A percentile compares a stretch with the other conserved stretches of the same genome.
phyloP scores from a whole-genome alignment of 1,284 basidiomycete species.

The Rhodotorula sp. region DNA sequence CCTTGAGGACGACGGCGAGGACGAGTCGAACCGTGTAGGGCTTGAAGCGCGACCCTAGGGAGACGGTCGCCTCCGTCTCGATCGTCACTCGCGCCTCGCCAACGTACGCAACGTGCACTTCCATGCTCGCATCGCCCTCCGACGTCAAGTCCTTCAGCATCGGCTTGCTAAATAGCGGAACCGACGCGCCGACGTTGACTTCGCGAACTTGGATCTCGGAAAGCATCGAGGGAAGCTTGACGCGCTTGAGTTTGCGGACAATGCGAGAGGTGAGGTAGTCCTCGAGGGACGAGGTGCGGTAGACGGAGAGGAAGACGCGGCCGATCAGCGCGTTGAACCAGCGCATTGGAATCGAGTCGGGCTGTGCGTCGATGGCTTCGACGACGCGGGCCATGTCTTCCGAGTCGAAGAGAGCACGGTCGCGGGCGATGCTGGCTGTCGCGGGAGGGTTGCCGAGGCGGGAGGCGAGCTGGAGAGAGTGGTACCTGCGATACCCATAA shows the following conservation, averaged over 20 bases:
- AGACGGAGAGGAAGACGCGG: constrained; percentile 86
- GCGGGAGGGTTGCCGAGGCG: constrained; percentile 50
- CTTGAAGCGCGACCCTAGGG: constrained; percentile 63
- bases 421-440: constrained; percentile 32
- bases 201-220: constrained; percentile 81
- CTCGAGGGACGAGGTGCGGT: constrained; percentile 52
- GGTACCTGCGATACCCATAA: constrained; percentile 54
- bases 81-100: constrained; percentile 86
- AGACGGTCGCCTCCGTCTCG: constrained; percentile 79
- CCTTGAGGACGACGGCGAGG: constrained; percentile 76
- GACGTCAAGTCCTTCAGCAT: constrained; percentile 95
- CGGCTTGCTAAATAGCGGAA: constrained; percentile 77
- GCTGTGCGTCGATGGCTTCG: constrained; percentile 79
- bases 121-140: constrained; percentile 86
- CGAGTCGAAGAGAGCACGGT: constrained; percentile 64
- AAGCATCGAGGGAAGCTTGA: constrained; percentile 83
- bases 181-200: constrained; percentile 79
- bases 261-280: constrained; percentile 77
- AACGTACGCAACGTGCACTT: constrained; percentile 78
- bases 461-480: constrained; percentile 75
- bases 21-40: constrained; percentile 81
- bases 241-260: constrained; percentile 89
- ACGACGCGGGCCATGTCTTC: constrained; percentile 82
- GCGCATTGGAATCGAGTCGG: constrained; percentile 91
- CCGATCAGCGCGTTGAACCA: constrained; percentile 95